A percentile compares a stretch with the other conserved stretches of the same genome.
Conservation (phyloP, 805 yeast genomes). For the Candida ficus region DNA sequence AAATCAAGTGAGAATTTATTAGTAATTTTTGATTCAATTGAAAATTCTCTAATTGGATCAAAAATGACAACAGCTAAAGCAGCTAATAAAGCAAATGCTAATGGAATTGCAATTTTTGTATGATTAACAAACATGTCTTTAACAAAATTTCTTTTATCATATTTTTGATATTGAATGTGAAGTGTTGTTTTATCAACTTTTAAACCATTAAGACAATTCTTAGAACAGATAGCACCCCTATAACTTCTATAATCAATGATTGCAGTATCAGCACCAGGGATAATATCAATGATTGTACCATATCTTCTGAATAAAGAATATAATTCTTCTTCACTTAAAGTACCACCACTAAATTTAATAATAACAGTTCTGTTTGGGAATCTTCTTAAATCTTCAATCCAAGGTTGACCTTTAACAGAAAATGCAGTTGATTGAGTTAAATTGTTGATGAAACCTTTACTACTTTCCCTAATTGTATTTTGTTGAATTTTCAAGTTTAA, state of each 20-base stretch:
- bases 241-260: constrained; percentile 49
- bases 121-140: constrained; percentile 63
- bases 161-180: constrained; percentile 68
- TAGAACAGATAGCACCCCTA: constrained; percentile 77
- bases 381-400: constrained; percentile 91
- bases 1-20: constrained; percentile 51
- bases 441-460: constrained; percentile 33
- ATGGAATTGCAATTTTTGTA: constrained; percentile 77
- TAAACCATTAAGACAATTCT: constrained; percentile 85
- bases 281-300: constrained; percentile 75
- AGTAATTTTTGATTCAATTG: constrained; percentile 68
- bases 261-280: constrained; percentile 46
- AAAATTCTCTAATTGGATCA: constrained; percentile 87
- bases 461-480: constrained; percentile 38
- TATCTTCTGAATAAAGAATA: constrained; percentile 82
- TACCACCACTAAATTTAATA: constrained; percentile 71
- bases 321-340: constrained; percentile 72
- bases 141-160: constrained; percentile 46
- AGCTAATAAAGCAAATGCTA: constrained; percentile 72
- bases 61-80: constrained; percentile 79
- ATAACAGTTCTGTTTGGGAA: constrained; percentile 60
- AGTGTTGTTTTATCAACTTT: constrained; percentile 56
- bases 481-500: constrained; percentile 46
- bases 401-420: constrained; percentile 87
- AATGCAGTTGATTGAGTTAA: constrained; percentile 50